Evolutionary conservation across 1,284 basidiomycete genomes (phyloP), one percentile per base, ranked within the genome.

Genomic region (Bondarzewia mesenterica): DNA sequence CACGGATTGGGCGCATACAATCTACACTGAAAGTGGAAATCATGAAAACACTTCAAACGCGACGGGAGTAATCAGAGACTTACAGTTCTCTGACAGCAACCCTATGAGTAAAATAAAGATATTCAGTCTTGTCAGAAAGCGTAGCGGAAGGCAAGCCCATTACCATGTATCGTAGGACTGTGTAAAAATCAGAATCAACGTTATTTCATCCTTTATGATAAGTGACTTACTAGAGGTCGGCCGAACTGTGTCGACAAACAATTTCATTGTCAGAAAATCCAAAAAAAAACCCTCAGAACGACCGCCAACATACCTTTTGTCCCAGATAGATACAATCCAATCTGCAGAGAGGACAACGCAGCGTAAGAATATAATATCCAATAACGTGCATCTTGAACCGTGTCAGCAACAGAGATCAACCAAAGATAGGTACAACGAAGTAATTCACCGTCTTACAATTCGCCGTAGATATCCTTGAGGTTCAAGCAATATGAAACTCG

Each of bases 251-350:
- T 41, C 23, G 7, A 41, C 16, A 10, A 23, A 3, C 15, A 22
- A 23, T 14, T 14, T 41, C n/a, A n/a, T n/a, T n/a, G n/a, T n/a
- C n/a, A n/a, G n/a, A n/a, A n/a, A n/a, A 41, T 21, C 16, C 5
- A 6, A 14, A 35, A 35, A n/a, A 35, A 35, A 8, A n/a, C 32
- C 8, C 14, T 41, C 40, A 46, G 44, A 35, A 12, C 16, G 46
- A 7, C 20, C 42, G 12, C 20, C 7, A 18, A 60, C 71, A 35
- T 44, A 85, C 76, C 83, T 94, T 95, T 64, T 95, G 93, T 5
- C 89, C 85, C 18, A 96, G 79, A 62, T 96, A 96, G 53, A 96
- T 88, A 79, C 85, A 91, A 70, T 96, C 92, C 85, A 94, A 84
- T 52, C 92, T 48, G 21, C n/a, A n/a, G 32, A 16, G 6, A 40